A percentile compares a stretch with the other conserved stretches of the same genome.
phyloP scores from a whole-genome alignment of 2,329 filamentous ascomycete species.

The Cladosporium sp. region DNA sequence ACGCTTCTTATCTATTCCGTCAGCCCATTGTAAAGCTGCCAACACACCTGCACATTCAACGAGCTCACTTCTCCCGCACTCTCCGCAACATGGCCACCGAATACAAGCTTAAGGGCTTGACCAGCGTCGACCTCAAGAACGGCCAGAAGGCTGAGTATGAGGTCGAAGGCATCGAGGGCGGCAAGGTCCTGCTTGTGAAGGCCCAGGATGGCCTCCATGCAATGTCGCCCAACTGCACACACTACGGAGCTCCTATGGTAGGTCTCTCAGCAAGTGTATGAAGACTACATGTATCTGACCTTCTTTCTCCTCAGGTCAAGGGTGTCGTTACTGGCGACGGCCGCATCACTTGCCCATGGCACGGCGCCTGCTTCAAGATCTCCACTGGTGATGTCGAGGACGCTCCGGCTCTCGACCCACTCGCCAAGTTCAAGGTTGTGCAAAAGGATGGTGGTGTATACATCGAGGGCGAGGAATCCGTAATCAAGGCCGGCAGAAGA shows the following conservation, averaged over 20 bases:
- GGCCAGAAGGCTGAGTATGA: slow-evolving; percentile 87
- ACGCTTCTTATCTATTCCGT: slow-evolving; percentile 14
- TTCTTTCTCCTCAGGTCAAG: slow-evolving; percentile 46
- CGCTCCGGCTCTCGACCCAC: slow-evolving; percentile 83
- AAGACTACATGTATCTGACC: not conserved
- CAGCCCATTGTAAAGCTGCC: slow-evolving; percentile 14
- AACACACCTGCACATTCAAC: not conserved
- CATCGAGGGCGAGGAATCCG: slow-evolving; percentile 75
- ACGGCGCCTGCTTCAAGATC: slow-evolving; percentile 94
- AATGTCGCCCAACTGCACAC: slow-evolving; percentile 78
- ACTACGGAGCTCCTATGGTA: slow-evolving; percentile 87
- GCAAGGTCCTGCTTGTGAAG: slow-evolving; percentile 85
- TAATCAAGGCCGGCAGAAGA: slow-evolving; percentile 75
- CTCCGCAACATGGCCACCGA: slow-evolving; percentile 48
- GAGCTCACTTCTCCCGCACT: slow-evolving; percentile 27
- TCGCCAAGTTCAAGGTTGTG: slow-evolving; percentile 77
- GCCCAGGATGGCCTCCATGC: slow-evolving; percentile 75
- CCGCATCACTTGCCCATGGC: slow-evolving; percentile 90
- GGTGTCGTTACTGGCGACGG: slow-evolving; percentile 82
- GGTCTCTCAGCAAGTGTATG: not conserved
- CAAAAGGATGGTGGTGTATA: slow-evolving; percentile 84
- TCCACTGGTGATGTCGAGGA: slow-evolving; percentile 92
- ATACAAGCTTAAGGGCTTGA: slow-evolving; percentile 71
- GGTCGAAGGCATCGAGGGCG: slow-evolving; percentile 83
- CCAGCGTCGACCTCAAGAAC: slow-evolving; percentile 71